Conservation (phyloP, 2,329 filamentous ascomycete species). For the Aspergillus brasiliensis region DNA sequence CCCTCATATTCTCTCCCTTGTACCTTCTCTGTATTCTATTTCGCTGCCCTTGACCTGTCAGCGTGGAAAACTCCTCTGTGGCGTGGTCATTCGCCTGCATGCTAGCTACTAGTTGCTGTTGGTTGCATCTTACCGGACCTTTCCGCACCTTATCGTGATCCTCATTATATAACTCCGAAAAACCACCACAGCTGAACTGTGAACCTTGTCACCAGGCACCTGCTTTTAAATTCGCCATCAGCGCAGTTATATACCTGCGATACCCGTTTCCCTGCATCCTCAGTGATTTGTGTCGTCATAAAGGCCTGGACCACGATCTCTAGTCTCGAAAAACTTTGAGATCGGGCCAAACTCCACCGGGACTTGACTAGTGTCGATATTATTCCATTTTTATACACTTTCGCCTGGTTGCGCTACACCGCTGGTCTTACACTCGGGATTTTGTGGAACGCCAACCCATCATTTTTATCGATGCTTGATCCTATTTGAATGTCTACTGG, state of each 20-base stretch:
- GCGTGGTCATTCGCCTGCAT: slow-evolving; percentile 16
- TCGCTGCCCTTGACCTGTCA: slow-evolving; percentile 7
- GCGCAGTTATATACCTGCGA: slow-evolving; percentile 4
- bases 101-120: background rate
- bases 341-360: slow-evolving; percentile 22
- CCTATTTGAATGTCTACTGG: slow-evolving; percentile 16
- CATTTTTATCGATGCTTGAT: slow-evolving; percentile 12
- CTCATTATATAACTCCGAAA: slow-evolving; percentile 1
- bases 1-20: slow-evolving; percentile 10
- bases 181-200: slow-evolving; percentile 13
- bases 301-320: slow-evolving; percentile 16
- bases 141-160: slow-evolving; percentile 1
- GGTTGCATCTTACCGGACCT: slow-evolving; percentile 7
- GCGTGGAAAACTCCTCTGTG: slow-evolving; percentile 11
- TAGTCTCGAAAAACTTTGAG: slow-evolving; percentile 9
- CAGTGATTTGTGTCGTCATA: background rate
- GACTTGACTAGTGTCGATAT: slow-evolving; percentile 18
- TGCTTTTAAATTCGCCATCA: slow-evolving; percentile 5
- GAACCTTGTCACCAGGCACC: slow-evolving; percentile 18
- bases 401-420: slow-evolving; percentile 22
- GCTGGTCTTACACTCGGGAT: slow-evolving; percentile 19
- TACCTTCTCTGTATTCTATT: slow-evolving; percentile 1
- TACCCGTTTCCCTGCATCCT: background rate
- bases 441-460: slow-evolving; percentile 13
- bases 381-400: slow-evolving; percentile 14